Conservation (phyloP, 2,329 filamentous ascomycete species). For the Alternaria conjuncta region DNA sequence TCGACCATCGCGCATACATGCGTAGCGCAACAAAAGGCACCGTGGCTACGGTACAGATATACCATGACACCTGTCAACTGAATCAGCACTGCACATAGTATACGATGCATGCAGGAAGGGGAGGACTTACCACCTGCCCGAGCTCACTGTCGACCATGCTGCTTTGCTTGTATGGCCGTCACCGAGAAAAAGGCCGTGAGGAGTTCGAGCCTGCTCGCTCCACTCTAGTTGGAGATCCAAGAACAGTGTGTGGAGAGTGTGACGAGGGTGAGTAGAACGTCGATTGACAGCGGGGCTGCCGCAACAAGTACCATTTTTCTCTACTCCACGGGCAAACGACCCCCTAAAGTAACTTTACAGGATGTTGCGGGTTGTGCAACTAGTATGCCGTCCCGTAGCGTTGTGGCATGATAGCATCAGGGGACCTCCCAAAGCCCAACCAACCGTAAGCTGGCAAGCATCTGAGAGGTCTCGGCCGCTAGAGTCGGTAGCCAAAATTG, state of each 20-base stretch:
- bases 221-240: not conserved
- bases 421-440: not conserved
- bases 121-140: conserved; percentile 32
- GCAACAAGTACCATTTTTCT: conserved; percentile 7
- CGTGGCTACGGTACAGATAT: conserved; percentile 42
- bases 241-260: not conserved
- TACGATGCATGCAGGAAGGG: not conserved
- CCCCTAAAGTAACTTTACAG: conserved; percentile 2
- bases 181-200: conserved; percentile 9
- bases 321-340: not conserved
- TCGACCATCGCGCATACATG: conserved; percentile 36
- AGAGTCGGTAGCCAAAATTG: not conserved
- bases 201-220: conserved; percentile 2
- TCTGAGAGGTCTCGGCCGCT: not conserved
- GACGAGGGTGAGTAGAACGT: not conserved
- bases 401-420: not conserved
- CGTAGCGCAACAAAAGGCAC: conserved; percentile 37
- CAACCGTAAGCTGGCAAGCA: not conserved
- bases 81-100: conserved; percentile 5
- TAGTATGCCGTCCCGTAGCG: conserved; percentile 2
- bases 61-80: conserved; percentile 37
- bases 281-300: conserved; percentile 2
- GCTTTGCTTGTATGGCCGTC: not conserved
- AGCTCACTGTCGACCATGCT: conserved; percentile 17
- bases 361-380: not conserved